Base-by-base conservation (phyloP, 805 yeast species). In the Torulaspora franciscae region DNA sequence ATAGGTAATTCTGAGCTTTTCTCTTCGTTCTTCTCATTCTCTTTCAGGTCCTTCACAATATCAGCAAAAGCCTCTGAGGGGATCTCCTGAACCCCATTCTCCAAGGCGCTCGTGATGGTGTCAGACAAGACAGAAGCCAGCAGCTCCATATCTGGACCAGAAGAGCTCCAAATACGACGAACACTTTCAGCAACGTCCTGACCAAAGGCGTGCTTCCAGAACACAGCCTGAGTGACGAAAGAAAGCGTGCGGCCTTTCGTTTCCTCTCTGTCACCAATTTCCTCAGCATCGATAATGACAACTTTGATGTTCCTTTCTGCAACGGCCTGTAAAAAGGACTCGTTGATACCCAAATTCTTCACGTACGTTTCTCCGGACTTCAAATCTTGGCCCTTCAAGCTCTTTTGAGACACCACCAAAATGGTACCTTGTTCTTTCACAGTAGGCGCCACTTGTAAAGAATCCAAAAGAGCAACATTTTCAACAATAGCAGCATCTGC, bases 111-210 rank as follows among this genome's bases (percentile, higher is more conserved):
- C 40, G 79, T 80, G 44, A 86, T 76, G 42, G 80, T 74, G 46
- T 79, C 77, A 46, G 82, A 80, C 59, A 83, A 71, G 37, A 81
- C 87, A 27, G 83, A 79, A 27, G 85, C 85, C 52, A 88, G 74
- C 47, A 83, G 70, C 68, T 89, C 96, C 48, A 87, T 85, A 51
- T 82, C 88, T 41, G 83, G 76, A 40, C 95, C 93, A 49, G 84
- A 83, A 11, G 93, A 81, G 62, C 83, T 86, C 66, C 83, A 79
- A 55, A 88, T 77, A 62, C 83, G 82, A 65, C 86, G 80, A 48
- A 85, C 88, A 52, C 84, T 73, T 28, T 81, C 80, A 39, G 81
- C 82, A 37, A 62, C 64, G 27, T 75, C 75, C 36, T 80, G 71
- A 32, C 74, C 74, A 50, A 74, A 77, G 6, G 85, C 77, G 34